A percentile compares a stretch with the other conserved stretches of the same genome.
These are phyloP conservation scores for Scheffersomyces spartinae DNA, from an alignment of 805 yeast genomes.

Conservation along the genomic window DNA sequence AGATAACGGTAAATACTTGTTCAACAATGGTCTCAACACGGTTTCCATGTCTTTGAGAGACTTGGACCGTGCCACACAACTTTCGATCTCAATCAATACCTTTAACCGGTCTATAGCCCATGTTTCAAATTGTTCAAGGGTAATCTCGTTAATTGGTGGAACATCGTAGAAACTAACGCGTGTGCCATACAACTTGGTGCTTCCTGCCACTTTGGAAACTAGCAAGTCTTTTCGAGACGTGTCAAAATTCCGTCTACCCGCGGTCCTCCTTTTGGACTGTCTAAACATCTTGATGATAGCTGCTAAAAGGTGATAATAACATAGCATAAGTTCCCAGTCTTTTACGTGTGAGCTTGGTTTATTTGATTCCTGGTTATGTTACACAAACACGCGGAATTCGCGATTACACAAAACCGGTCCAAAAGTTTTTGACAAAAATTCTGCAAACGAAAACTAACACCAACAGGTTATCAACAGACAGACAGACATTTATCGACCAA, in stretches of 20 bases:
- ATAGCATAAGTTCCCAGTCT: too few relatives aligned
- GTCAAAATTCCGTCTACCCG: conserved; percentile 61
- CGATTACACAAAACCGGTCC: too few relatives aligned
- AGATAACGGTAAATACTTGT: conserved; percentile 54
- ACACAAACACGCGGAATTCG: too few relatives aligned
- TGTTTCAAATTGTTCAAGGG: conserved; percentile 82
- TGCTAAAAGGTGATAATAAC: too few relatives aligned
- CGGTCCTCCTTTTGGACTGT: conserved; percentile 61
- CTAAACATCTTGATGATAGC: too few relatives aligned
- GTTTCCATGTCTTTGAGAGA: conserved; percentile 53
- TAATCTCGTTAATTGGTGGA: conserved; percentile 79
- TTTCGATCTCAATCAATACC: conserved; percentile 75
- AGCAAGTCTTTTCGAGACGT: conserved; percentile 12
- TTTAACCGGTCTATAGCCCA: conserved; percentile 93
- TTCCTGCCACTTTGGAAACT: conserved; percentile 14
- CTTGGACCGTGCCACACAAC: conserved; percentile 55
- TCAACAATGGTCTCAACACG: conserved; percentile 53
- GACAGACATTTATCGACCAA: neutral
- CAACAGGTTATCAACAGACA: too few relatives aligned
- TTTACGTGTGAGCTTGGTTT: too few relatives aligned
- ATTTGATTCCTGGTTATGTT: too few relatives aligned
- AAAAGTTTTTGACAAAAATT: too few relatives aligned
- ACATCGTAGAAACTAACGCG: conserved; percentile 63
- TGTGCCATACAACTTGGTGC: conserved; percentile 35
- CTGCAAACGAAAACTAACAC: too few relatives aligned